Percentiles rank a stretch among this genome's conserved stretches.
Evolutionary conservation across 257 asterid genomes (phyloP).

Genomic region (Ilex asprella): DNA sequence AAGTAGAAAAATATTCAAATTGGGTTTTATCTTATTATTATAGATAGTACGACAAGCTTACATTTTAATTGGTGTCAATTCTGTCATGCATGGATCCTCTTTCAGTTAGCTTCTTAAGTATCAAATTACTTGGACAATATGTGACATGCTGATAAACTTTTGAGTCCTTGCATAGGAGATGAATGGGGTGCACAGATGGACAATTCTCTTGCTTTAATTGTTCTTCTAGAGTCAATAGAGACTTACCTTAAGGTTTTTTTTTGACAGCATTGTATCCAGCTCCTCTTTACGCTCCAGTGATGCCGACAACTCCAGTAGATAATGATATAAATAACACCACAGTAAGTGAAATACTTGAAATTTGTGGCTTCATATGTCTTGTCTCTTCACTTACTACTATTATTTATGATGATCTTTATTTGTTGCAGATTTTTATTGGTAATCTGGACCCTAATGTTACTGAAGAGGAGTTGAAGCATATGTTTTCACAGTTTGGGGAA

Average conservation of each 20-base stretch:
- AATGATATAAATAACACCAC: conserved; percentile 75
- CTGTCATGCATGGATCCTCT: too few relatives aligned
- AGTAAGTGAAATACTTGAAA: conserved; percentile 38
- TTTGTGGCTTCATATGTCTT: conserved; percentile 6
- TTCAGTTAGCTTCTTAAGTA: too few relatives aligned
- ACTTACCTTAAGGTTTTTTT: neutral
- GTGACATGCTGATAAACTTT: too few relatives aligned
- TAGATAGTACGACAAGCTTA: too few relatives aligned
- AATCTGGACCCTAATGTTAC: conserved; percentile 75
- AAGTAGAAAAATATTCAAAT: too few relatives aligned
- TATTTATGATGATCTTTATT: conserved; percentile 12
- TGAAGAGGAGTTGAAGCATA: conserved; percentile 84
- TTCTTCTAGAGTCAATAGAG: too few relatives aligned
- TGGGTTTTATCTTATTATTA: too few relatives aligned
- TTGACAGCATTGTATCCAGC: conserved; percentile 70
- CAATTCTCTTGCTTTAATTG: too few relatives aligned
- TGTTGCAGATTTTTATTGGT: conserved; percentile 69
- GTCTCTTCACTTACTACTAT: neutral
- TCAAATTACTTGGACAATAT: too few relatives aligned
- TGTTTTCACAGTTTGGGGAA: conserved; percentile 77
- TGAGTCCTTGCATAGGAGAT: too few relatives aligned
- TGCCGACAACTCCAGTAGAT: conserved; percentile 70
- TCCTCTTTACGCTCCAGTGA: conserved; percentile 51
- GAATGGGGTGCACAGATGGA: too few relatives aligned
- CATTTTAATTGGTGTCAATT: too few relatives aligned